phyloP scores from a whole-genome alignment of 2,329 filamentous ascomycete genomes.

The Pyrenophora teres region DNA sequence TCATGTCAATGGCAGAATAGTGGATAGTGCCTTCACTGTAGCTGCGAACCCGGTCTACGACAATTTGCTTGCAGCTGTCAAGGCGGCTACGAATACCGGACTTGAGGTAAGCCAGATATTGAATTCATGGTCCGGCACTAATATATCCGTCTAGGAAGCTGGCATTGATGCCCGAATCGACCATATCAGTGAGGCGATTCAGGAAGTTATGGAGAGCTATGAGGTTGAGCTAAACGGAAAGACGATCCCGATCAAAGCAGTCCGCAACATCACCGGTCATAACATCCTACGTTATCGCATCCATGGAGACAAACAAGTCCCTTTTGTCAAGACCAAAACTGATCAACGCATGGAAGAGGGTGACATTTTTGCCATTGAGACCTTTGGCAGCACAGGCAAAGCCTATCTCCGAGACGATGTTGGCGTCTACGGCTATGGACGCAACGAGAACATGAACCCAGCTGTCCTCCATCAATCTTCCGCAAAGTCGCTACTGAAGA shows the following conservation, averaged over 20 bases:
- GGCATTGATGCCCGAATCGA: slow-evolving; percentile 88
- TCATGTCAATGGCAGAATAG: slow-evolving; percentile 71
- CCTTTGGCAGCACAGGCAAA: slow-evolving; percentile 90
- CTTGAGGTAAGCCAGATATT: slow-evolving; percentile 61
- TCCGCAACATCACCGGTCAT: slow-evolving; percentile 88
- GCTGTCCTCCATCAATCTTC: slow-evolving; percentile 75
- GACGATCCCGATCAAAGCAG: slow-evolving; percentile 77
- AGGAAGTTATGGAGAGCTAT: slow-evolving; percentile 91
- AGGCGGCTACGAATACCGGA: slow-evolving; percentile 73
- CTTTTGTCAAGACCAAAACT: slow-evolving; percentile 84
- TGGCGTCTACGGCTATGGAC: slow-evolving; percentile 66
- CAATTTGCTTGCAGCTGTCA: slow-evolving; percentile 66
- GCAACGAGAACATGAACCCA: slow-evolving; percentile 69
- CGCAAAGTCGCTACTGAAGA: slow-evolving; percentile 79
- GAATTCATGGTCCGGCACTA: neutral
- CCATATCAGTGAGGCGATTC: slow-evolving; percentile 81
- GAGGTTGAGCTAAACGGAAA: slow-evolving; percentile 80
- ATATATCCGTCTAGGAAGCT: slow-evolving; percentile 63
- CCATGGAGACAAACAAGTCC: slow-evolving; percentile 89
- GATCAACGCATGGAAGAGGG: slow-evolving; percentile 97
- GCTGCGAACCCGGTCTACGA: slow-evolving; percentile 70
- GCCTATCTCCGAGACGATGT: slow-evolving; percentile 83
- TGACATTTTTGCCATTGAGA: slow-evolving; percentile 93
- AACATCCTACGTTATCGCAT: slow-evolving; percentile 89
- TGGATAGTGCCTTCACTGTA: slow-evolving; percentile 73